phyloP scores from a whole-genome alignment of 2,329 filamentous ascomycete genomes.

The Apiospora arundinis region DNA sequence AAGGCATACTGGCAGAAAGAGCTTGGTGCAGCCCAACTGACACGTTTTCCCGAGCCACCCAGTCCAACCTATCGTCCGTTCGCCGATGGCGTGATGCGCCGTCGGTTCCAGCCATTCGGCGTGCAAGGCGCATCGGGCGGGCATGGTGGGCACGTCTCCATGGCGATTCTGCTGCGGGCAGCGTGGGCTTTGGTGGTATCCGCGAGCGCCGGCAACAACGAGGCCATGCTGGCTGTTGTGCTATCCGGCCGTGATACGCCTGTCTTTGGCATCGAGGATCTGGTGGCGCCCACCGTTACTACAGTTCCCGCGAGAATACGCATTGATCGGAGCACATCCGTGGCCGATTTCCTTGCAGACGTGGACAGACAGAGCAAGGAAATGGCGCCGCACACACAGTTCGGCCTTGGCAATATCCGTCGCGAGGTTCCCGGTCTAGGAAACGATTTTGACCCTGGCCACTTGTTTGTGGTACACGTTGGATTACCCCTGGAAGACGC shows the following conservation, averaged over 20 bases:
- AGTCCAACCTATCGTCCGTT: too few species aligned
- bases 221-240: background rate
- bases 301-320: background rate
- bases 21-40: background rate
- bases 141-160: background rate
- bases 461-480: conserved; percentile 21
- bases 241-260: background rate
- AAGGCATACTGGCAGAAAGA: background rate
- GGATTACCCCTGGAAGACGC: conserved; percentile 5
- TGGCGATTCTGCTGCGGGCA: background rate
- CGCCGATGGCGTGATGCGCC: too few species aligned
- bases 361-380: too few species aligned
- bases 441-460: conserved; percentile 20
- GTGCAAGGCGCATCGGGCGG: too few species aligned
- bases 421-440: conserved; percentile 15
- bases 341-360: too few species aligned
- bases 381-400: too few species aligned
- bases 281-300: background rate
- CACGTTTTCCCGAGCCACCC: too few species aligned
- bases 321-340: too few species aligned
- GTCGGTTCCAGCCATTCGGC: too few species aligned
- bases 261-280: background rate
- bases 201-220: background rate
- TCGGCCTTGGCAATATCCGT: background rate
- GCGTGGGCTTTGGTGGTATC: background rate